A percentile compares a stretch with the other conserved stretches of the same genome.
Conservation (phyloP, 2,329 filamentous ascomycete species). For the Pseudogymnoascus sp. region DNA sequence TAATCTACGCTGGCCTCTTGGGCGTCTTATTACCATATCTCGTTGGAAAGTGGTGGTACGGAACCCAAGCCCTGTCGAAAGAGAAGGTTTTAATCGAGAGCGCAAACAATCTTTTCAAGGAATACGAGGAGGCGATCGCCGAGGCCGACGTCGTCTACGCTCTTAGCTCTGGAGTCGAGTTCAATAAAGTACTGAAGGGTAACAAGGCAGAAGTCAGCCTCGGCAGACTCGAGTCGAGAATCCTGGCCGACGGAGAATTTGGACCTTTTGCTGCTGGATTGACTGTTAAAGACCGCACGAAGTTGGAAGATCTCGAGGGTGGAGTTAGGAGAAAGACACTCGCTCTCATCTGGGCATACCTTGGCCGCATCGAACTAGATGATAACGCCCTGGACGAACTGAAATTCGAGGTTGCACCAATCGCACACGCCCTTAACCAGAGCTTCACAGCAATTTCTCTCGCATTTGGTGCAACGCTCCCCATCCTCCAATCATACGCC, state of each 20-base stretch:
- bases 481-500: conserved; percentile 75
- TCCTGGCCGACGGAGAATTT: conserved; percentile 55
- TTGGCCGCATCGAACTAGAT: conserved; percentile 79
- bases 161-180: conserved; percentile 82
- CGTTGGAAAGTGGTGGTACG: conserved; percentile 98
- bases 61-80: conserved; percentile 85
- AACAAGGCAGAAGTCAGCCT: conserved; percentile 74
- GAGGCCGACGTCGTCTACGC: conserved; percentile 74
- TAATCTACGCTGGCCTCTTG: conserved; percentile 81
- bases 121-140: conserved; percentile 80
- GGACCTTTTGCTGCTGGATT: conserved; percentile 52
- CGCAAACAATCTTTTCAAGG: conserved; percentile 88
- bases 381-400: conserved; percentile 71
- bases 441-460: conserved; percentile 82
- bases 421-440: conserved; percentile 77
- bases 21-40: conserved; percentile 87
- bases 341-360: conserved; percentile 88
- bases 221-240: conserved; percentile 74
- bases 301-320: conserved; percentile 73
- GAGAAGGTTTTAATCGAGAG: conserved; percentile 90
- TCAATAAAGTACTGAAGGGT: conserved; percentile 66
- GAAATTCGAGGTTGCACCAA: conserved; percentile 84
- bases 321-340: conserved; percentile 77
- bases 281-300: conserved; percentile 65
- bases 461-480: conserved; percentile 76